Evolutionary conservation across 805 yeast species (phyloP).

Genomic region (Ogataea glucozyma): DNA sequence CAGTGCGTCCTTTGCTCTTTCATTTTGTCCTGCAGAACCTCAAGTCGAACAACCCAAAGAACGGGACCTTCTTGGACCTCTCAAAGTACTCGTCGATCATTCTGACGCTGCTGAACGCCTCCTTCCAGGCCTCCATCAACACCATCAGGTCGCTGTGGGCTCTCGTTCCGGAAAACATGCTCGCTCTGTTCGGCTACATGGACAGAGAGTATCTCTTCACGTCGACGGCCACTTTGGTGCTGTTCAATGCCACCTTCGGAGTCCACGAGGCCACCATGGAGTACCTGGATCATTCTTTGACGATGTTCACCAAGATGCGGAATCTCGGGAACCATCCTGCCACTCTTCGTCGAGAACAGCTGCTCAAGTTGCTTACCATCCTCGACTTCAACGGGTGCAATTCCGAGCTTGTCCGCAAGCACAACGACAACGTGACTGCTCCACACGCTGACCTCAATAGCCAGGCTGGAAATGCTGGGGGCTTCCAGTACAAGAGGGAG

Average conservation of each 20-base stretch:
- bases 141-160: slow-evolving; percentile 76
- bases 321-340: slow-evolving; percentile 81
- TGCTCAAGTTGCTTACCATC: slow-evolving; percentile 61
- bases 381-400: slow-evolving; percentile 69
- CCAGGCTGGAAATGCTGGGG: slow-evolving; percentile 14
- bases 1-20: slow-evolving; percentile 73
- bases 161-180: slow-evolving; percentile 72
- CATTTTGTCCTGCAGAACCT: slow-evolving; percentile 73
- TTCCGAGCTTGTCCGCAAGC: slow-evolving; percentile 55
- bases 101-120: slow-evolving; percentile 68
- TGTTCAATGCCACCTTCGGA: slow-evolving; percentile 80
- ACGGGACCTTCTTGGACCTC: slow-evolving; percentile 55
- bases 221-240: slow-evolving; percentile 68
- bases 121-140: slow-evolving; percentile 79
- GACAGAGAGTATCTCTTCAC: slow-evolving; percentile 81
- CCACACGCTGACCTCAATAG: slow-evolving; percentile 29
- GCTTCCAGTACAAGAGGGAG: slow-evolving; percentile 13
- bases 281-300: slow-evolving; percentile 71
- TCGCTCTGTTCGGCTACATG: slow-evolving; percentile 86
- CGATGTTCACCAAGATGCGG: slow-evolving; percentile 72
- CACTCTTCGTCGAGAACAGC: slow-evolving; percentile 68
- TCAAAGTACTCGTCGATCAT: slow-evolving; percentile 68
- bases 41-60: slow-evolving; percentile 35
- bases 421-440: slow-evolving; percentile 47
- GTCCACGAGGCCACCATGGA: slow-evolving; percentile 73